Conservation (phyloP, 805 yeast species). For the Allodekkera sacchari region DNA sequence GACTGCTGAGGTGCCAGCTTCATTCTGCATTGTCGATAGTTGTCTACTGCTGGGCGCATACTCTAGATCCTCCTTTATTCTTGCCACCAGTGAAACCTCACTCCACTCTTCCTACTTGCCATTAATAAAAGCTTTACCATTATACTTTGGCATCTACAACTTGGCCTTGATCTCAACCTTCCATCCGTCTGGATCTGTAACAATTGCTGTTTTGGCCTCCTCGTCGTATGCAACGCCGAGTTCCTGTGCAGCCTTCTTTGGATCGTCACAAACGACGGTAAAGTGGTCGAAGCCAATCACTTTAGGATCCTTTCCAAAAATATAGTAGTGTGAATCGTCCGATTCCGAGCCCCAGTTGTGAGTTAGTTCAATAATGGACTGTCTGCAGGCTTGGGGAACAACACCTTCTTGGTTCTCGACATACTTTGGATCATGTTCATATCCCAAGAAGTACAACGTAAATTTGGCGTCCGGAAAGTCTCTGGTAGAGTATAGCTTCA, state of each 20-base stretch:
- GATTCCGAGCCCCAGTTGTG: slow-evolving; percentile 94
- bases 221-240: slow-evolving; percentile 49
- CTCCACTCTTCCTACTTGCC: background rate
- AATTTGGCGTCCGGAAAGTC: slow-evolving; percentile 67
- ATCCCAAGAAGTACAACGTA: slow-evolving; percentile 80
- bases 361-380: slow-evolving; percentile 80
- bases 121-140: too few species aligned
- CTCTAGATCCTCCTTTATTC: background rate
- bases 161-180: slow-evolving; percentile 51
- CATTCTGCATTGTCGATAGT: too few species aligned
- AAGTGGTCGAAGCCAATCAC: slow-evolving; percentile 85
- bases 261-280: slow-evolving; percentile 61
- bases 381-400: slow-evolving; percentile 34
- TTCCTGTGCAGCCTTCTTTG: slow-evolving; percentile 45
- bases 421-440: slow-evolving; percentile 37
- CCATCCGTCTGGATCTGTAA: slow-evolving; percentile 89
- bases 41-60: background rate
- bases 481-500: slow-evolving; percentile 55
- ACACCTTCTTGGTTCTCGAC: slow-evolving; percentile 33
- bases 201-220: slow-evolving; percentile 57
- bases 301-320: slow-evolving; percentile 52
- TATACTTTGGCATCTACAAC: background rate
- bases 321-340: slow-evolving; percentile 67
- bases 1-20: too few species aligned
- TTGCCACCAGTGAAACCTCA: background rate